Base-by-base conservation (phyloP, 2,329 filamentous ascomycete genomes). In the Exserohilum turcica region DNA sequence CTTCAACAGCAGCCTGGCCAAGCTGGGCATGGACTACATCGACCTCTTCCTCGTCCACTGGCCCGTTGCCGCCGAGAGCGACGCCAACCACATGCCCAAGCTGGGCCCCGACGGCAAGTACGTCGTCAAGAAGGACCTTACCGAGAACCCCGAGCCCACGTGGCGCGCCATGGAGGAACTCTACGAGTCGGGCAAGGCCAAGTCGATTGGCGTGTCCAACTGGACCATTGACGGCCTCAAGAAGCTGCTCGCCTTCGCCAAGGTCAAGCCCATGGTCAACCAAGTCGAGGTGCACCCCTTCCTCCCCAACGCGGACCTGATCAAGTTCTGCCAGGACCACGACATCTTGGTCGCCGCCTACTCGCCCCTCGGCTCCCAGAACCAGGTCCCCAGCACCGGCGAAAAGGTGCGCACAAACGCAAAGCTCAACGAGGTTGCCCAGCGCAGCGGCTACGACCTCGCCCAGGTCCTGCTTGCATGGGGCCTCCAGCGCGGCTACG, bases 401-500 rank as follows among this genome's bases (percentile, higher is more conserved):
- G 87, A 90, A 78, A 86, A 83, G 64, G 86, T 86, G 13, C 79
- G 85, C 40, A 87, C 87, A 37, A 89, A 95, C 60, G 77, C 83
- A 52, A 83, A 82, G 16, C 78, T 94, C 46, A 84, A 84, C 62
- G 80, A 80, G 18, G 76, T 95, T 46, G 86, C 87, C 1, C 78
- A 87, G 67, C 91, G 91, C 77, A 85, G 94, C 71, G 82, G 81
- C 58, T 90, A 90, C 78, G 84, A 86, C 8, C 86, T 89, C 54
- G 88, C 90, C 1, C 92, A 96, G 79, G 79, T 96, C n/a, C 73
- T 96, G 69, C 77, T 96, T 44, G 83, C 91, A 50, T 96, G 91
- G 84, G 90, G 89, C 59, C 74, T 96, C 74, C 88, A 94, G 77
- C 91, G 90, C 76, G 88, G 73, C n/a, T 75, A 71, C 48, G 71